Evolutionary conservation across 805 yeast genomes (phyloP), one percentile per base, ranked within the genome.

Genomic region (Saccharomyces cerevisiae): DNA sequence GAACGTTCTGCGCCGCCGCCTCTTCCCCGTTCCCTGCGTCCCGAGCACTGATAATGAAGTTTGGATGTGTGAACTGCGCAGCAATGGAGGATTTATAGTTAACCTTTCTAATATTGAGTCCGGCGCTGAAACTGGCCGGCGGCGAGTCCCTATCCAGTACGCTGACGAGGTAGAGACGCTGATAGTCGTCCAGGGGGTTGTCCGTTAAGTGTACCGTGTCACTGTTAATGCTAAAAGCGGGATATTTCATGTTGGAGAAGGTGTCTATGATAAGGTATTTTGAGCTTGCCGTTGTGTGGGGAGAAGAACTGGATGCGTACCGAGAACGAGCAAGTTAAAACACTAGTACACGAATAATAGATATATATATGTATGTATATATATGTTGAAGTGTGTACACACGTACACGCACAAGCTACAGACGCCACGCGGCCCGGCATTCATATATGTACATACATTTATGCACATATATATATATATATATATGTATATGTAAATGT

Each of bases 171-270:
- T 57, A 65, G 11, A 66, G 51, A 50, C 72, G 54, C 55, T 69
- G 72, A 52, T 67, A 69, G 48, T 69, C 71, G 52, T 69, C 72
- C 43, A 64, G 31, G 5, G 71, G 69, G 30, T 58, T 59, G 4
- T 53, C 55, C 4, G 64, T 50, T 4, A 68, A 54, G 22, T 46
- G 53, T 14, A 68, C 56, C 6, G 49, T 49, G 17, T 52, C 32
- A 6, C 54, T 46, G 47, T 61, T 62, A 22, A 66, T 51, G 26
- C 41, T 48, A 48, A 58, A 59, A 9, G 59, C 56, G 8, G 61
- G 61, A 47, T 60, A 60, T 47, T 51, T 48, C 43, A 36, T 36
- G 13, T 36, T n/a, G 43, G 22, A 21, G 43, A 36, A 36, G 17
- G 3, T 17, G 22, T 36, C 24, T 36, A 21, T 8, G 36, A 31